Base-by-base conservation (phyloP, 306 rosid genomes). In the Parietaria judaica region DNA sequence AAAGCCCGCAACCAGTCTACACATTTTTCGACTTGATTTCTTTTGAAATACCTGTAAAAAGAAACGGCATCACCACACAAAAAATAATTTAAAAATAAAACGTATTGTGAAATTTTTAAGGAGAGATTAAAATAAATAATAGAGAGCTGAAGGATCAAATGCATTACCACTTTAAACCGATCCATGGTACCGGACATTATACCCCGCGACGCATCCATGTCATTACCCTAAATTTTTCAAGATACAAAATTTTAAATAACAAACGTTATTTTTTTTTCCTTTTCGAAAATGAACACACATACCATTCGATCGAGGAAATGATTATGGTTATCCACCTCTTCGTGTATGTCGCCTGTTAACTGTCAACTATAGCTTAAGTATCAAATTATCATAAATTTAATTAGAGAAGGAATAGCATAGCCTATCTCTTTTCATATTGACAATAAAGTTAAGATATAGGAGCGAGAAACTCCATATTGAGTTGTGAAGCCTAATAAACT, bases 301-400 rank as follows among this genome's bases (percentile, higher is more conserved):
- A 88, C 99, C 96, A 86, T 81, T 53, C 78, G 78, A 64, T 92
- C 96, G 54, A 92, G 96, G 63, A 92, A 58, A 55, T 68, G 78
- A 76, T 86, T 92, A 74, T 88, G 99, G 72, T 79, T 86, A 71
- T 88, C 96, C 64, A 84, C 96, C 80, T 88, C 99, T 56, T 88
- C 88, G 17, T 88, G 94, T 72, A 92, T 86, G 82, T 88, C 99
- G 49, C 96, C 96, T 44, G 99, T 92, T 68, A 92, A 74, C 99
- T 92, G 89, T 66, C 68, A 70, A 31, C 60, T 68, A 68, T 35
- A 64, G 67, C 14, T 59, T 58, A 46, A 14, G 34, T 43, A 66
- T 61, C 54, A 74, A 51, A 14, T 14, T 31, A 59, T 64, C 61
- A 74, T 31, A 13, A 13, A 62, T 47, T 61, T 61, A 60, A 31